Percentiles rank a stretch among this genome's conserved stretches.
phyloP scores from a whole-genome alignment of 345 rosid species.

The Pelargonium nanum region DNA sequence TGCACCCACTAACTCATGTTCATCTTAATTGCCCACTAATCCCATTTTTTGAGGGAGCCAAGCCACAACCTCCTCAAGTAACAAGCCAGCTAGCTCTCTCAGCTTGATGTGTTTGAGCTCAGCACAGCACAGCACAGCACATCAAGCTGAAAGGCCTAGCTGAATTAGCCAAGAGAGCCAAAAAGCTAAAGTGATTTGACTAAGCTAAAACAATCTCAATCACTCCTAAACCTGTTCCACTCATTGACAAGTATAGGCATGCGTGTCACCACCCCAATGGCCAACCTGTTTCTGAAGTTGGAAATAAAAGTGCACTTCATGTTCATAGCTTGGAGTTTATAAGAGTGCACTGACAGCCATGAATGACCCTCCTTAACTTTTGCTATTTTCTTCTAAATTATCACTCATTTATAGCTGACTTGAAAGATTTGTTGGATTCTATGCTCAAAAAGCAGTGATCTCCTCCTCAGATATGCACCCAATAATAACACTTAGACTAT shows the following conservation, averaged over 20 bases:
- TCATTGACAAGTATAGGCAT: constrained; percentile 11
- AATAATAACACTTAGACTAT: constrained; percentile 16
- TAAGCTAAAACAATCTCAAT: background rate
- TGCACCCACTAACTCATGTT: constrained; percentile 38
- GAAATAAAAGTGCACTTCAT: constrained; percentile 12
- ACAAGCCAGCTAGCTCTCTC: background rate
- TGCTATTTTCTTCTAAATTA: background rate
- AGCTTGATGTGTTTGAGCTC: too few species aligned
- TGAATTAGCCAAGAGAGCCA: background rate
- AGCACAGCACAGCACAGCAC: too few species aligned
- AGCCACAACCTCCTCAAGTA: constrained; percentile 1
- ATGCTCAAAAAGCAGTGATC: constrained; percentile 12
- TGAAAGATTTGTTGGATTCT: background rate
- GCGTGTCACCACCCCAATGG: constrained; percentile 14
- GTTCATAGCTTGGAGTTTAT: background rate
- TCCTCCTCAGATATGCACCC: constrained; percentile 32
- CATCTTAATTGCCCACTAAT: constrained; percentile 28
- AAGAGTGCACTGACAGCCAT: background rate
- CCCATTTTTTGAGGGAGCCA: constrained; percentile 5
- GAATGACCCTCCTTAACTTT: background rate
- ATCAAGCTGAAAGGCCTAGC: background rate
- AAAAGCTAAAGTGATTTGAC: background rate
- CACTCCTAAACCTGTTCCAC: background rate
- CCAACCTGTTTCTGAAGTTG: constrained; percentile 3
- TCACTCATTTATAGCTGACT: background rate